These are phyloP conservation scores for Heteromeles arbutifolia DNA, from an alignment of 306 rosid genomes.

Conservation along the genomic window DNA sequence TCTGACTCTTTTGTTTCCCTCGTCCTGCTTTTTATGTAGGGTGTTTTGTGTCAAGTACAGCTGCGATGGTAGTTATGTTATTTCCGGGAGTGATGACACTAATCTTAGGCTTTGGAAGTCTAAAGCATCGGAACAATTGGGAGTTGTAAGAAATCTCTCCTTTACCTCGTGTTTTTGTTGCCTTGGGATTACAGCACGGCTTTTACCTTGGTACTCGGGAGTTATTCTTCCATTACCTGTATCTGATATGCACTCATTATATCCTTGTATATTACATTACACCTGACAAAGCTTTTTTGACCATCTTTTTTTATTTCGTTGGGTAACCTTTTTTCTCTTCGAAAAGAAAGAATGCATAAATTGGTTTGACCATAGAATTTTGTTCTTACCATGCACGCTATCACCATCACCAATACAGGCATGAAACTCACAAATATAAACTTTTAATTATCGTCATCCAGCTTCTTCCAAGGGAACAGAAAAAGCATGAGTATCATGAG, in stretches of 20 bases:
- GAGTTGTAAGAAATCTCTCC: constrained; percentile 64
- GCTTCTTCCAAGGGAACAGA: constrained; percentile 89
- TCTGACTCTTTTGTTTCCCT: constrained; percentile 2
- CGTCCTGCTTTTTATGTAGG: constrained; percentile 34
- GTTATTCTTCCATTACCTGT: not conserved
- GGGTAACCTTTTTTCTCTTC: not conserved
- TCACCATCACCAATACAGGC: not conserved
- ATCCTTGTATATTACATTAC: not conserved
- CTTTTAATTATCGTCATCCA: constrained; percentile 14
- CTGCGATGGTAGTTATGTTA: constrained; percentile 84
- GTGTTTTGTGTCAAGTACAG: constrained; percentile 91
- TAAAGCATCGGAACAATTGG: constrained; percentile 89
- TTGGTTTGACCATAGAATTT: not conserved
- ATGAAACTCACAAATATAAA: not conserved
- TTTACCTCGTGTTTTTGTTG: not conserved
- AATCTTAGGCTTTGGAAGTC: constrained; percentile 98
- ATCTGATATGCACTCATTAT: not conserved
- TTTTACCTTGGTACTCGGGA: not conserved
- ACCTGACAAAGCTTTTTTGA: not conserved
- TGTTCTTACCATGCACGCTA: not conserved
- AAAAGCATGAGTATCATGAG: constrained; percentile 71
- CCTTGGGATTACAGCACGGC: not conserved
- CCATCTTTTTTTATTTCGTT: not conserved
- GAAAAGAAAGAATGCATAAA: not conserved
- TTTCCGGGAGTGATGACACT: constrained; percentile 94